Evolutionary conservation across 73 alveolate genomes (phyloP).

Genomic region (Paramecium biaurelia): DNA sequence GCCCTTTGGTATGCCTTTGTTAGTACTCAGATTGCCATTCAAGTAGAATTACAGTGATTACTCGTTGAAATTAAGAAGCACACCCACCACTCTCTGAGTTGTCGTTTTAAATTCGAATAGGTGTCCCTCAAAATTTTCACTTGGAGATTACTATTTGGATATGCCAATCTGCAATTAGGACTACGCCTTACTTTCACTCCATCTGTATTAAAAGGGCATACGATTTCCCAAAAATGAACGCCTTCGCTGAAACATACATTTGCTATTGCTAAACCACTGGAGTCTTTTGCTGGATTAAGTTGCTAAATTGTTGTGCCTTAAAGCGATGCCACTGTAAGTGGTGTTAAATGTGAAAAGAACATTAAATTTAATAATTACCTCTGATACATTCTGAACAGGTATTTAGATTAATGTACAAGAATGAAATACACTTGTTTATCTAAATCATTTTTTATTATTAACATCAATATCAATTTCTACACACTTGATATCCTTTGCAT

Average conservation of each 20-base stretch:
- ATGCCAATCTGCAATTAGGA: constrained; percentile 22
- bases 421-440: neutral
- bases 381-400: constrained; percentile 54
- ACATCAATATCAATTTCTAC: neutral
- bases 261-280: neutral
- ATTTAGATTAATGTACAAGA: neutral
- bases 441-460: neutral
- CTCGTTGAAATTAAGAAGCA: constrained; percentile 67
- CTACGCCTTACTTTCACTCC: constrained; percentile 41
- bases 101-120: constrained; percentile 73
- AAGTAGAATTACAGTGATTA: constrained; percentile 69
- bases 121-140: constrained; percentile 5
- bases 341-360: constrained; percentile 1
- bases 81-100: constrained; percentile 75
- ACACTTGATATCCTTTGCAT: neutral
- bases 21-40: constrained; percentile 64
- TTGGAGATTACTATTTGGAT: neutral
- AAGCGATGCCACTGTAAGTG: neutral
- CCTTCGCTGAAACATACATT: constrained; percentile 66
- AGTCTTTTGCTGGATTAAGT: neutral
- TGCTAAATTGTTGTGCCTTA: constrained; percentile 7
- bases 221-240: constrained; percentile 76
- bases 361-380: neutral
- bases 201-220: constrained; percentile 65
- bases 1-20: constrained; percentile 47